Evolutionary conservation across 2,329 filamentous ascomycete genomes (phyloP).

Genomic region (Clarireedia homoeocarpa): DNA sequence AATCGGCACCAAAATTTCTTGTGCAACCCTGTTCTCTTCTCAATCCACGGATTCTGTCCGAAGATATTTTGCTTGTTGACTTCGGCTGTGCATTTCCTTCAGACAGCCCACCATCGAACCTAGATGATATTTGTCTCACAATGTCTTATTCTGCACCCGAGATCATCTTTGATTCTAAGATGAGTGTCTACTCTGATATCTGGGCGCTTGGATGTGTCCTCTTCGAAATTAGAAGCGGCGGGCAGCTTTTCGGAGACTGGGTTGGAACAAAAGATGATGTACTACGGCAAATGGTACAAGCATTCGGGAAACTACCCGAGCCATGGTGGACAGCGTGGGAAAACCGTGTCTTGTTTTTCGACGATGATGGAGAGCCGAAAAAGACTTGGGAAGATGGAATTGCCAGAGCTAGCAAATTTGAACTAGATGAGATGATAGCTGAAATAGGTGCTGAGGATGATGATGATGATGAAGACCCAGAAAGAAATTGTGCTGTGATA

Average conservation of each 20-base stretch:
- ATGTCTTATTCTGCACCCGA: constrained; percentile 14
- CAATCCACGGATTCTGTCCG: constrained; percentile 9
- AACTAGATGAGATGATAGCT: no score
- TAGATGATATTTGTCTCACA: constrained; percentile 6
- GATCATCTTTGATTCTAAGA: constrained; percentile 9
- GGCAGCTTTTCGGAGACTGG: background rate
- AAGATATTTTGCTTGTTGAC: constrained; percentile 15
- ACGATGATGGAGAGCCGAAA: no score
- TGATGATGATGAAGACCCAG: no score
- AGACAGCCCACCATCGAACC: constrained; percentile 3
- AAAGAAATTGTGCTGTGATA: no score
- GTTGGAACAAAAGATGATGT: background rate
- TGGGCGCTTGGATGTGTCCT: constrained; percentile 15
- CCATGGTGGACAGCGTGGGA: background rate
- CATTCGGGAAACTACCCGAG: background rate
- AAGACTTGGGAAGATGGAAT: no score
- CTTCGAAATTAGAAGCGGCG: constrained; percentile 11
- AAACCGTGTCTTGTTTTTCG: background rate
- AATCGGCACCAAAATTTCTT: constrained; percentile 8
- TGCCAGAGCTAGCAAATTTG: no score
- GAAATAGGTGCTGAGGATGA: no score
- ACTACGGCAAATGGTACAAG: background rate
- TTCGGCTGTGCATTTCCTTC: constrained; percentile 12
- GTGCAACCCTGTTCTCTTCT: constrained; percentile 13
- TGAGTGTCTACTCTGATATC: constrained; percentile 12